Conservation (phyloP, 768 basidiomycete species). For the Hygrocybe coccinea region DNA sequence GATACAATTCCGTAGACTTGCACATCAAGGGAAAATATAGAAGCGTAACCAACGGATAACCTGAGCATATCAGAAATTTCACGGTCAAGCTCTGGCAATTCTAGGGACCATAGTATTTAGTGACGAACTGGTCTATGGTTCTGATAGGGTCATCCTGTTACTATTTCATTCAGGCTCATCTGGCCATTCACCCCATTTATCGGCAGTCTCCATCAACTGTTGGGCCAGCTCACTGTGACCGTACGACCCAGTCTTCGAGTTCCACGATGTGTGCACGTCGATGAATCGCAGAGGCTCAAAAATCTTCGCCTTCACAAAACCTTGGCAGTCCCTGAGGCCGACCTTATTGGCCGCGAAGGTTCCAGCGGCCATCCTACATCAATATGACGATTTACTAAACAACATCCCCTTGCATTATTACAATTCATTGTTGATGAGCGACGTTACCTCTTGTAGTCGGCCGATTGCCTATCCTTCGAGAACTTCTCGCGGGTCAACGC, state of each 20-base stretch:
- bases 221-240: neutral
- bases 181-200: neutral
- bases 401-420: too few species aligned
- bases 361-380: neutral
- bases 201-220: neutral
- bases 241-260: neutral
- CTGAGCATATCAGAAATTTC: too few species aligned
- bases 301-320: neutral
- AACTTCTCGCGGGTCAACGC: neutral
- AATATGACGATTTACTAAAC: neutral
- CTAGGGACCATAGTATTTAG: too few species aligned
- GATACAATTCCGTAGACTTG: too few species aligned
- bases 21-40: too few species aligned
- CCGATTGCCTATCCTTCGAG: neutral
- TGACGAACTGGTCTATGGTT: too few species aligned
- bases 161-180: neutral
- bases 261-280: constrained; percentile 1
- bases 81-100: too few species aligned
- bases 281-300: constrained; percentile 2
- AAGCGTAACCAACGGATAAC: too few species aligned
- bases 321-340: neutral
- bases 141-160: too few species aligned
- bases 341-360: neutral
- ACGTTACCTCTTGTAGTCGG: neutral
- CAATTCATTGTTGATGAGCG: neutral